Conservation (phyloP, 2,329 filamentous ascomycete genomes). For the Septoria linicola region DNA sequence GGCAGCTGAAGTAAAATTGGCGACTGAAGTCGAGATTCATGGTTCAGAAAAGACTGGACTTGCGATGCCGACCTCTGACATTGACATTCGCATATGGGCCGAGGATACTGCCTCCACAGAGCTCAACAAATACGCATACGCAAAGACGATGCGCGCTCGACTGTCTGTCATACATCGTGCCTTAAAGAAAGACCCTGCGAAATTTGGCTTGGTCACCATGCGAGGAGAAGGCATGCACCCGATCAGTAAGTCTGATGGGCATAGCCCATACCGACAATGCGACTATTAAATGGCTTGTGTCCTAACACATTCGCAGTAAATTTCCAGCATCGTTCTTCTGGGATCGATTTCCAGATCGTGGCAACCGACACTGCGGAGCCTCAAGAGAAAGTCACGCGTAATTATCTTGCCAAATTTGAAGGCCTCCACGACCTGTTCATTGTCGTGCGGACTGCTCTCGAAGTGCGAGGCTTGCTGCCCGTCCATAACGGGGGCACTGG, state of each 20-base stretch:
- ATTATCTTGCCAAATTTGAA: slow-evolving; percentile 52
- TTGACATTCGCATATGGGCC: slow-evolving; percentile 51
- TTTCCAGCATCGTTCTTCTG: slow-evolving; percentile 48
- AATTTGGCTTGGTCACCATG: slow-evolving; percentile 2
- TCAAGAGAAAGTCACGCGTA: slow-evolving; percentile 45
- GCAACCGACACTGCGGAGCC: slow-evolving; percentile 43
- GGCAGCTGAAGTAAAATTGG: slow-evolving; percentile 30
- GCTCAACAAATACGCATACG: neutral
- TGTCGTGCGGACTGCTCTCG: slow-evolving; percentile 51
- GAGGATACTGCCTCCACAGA: slow-evolving; percentile 18
- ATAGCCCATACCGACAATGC: too few relatives aligned
- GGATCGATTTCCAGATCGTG: slow-evolving; percentile 55
- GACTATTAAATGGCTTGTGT: too few relatives aligned
- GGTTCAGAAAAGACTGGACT: slow-evolving; percentile 57
- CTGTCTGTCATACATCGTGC: slow-evolving; percentile 19
- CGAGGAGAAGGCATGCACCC: slow-evolving; percentile 41
- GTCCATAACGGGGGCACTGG: slow-evolving; percentile 52
- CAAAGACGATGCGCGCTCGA: slow-evolving; percentile 5
- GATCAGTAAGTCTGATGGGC: too few relatives aligned
- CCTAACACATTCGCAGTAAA: too few relatives aligned
- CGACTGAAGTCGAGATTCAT: slow-evolving; percentile 42
- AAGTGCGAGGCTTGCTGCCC: slow-evolving; percentile 51
- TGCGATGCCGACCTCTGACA: slow-evolving; percentile 53
- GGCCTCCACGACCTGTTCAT: slow-evolving; percentile 52
- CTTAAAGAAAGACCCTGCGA: neutral